Conservation (phyloP, 2,329 filamentous ascomycete genomes). For the Xylariales sp. region DNA sequence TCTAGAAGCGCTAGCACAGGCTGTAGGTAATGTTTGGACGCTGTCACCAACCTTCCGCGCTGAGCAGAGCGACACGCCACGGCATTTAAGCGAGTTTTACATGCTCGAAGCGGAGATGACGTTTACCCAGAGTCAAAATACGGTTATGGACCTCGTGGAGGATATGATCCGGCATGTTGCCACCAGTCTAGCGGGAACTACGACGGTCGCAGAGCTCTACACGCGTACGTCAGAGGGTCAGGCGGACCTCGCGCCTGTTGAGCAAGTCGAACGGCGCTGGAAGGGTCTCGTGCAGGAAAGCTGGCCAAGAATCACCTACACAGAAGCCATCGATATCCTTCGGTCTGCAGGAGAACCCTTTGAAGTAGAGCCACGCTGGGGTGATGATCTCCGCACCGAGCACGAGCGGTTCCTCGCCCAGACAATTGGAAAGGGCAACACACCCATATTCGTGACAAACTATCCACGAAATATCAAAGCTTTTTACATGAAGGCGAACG, state of each 20-base stretch:
- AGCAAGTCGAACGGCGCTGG: slow-evolving; percentile 67
- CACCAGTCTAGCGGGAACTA: slow-evolving; percentile 33
- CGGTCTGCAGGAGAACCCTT: slow-evolving; percentile 59
- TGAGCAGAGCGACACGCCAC: slow-evolving; percentile 86
- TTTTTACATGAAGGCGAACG: slow-evolving; percentile 67
- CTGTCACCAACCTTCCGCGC: slow-evolving; percentile 91
- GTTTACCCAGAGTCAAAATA: slow-evolving; percentile 66
- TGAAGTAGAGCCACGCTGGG: slow-evolving; percentile 64
- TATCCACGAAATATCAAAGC: slow-evolving; percentile 89
- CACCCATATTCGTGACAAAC: slow-evolving; percentile 86
- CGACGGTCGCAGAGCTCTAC: slow-evolving; percentile 41
- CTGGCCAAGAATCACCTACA: slow-evolving; percentile 85
- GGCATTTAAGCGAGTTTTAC: slow-evolving; percentile 96
- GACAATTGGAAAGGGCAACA: slow-evolving; percentile 37
- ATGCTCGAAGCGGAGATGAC: slow-evolving; percentile 93
- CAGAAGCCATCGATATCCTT: slow-evolving; percentile 68
- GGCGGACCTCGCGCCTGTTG: slow-evolving; percentile 36
- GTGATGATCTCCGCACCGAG: slow-evolving; percentile 75
- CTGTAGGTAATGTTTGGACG: slow-evolving; percentile 88
- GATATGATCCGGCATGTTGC: slow-evolving; percentile 61
- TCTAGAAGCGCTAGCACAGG: slow-evolving; percentile 84
- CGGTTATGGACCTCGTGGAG: slow-evolving; percentile 78
- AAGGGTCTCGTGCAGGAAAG: slow-evolving; percentile 50
- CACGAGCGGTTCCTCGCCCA: slow-evolving; percentile 87
- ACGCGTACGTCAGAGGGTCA: slow-evolving; percentile 35